A percentile compares a stretch with the other conserved stretches of the same genome.
phyloP scores from a whole-genome alignment of 1,284 basidiomycete genomes.

The Xanthoconium separans region DNA sequence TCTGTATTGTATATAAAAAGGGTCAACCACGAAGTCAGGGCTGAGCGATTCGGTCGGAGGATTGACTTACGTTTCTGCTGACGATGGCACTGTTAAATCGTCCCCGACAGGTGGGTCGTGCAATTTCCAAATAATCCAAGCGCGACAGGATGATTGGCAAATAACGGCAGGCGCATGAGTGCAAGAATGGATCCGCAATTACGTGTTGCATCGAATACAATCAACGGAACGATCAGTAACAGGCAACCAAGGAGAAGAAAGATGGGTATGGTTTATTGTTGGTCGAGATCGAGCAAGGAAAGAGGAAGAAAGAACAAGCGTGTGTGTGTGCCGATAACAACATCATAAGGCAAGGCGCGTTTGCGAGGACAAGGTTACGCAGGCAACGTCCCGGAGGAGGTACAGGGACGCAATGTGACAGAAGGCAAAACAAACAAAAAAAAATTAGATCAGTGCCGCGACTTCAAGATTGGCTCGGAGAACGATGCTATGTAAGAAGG shows the following conservation, averaged over 20 bases:
- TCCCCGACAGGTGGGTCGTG: neutral
- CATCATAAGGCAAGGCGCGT: constrained; percentile 14
- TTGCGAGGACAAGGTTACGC: constrained; percentile 15
- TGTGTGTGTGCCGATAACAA: constrained; percentile 18
- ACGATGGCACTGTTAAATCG: constrained; percentile 51
- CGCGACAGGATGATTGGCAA: constrained; percentile 3
- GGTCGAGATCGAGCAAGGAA: constrained; percentile 18
- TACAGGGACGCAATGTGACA: constrained; percentile 13
- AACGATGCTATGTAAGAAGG: constrained; percentile 47
- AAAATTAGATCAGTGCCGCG: constrained; percentile 53
- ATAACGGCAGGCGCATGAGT: constrained; percentile 10
- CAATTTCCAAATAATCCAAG: constrained; percentile 12
- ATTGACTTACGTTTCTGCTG: constrained; percentile 63
- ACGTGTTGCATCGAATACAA: constrained; percentile 26
- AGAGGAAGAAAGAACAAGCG: constrained; percentile 20
- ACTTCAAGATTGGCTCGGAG: constrained; percentile 56
- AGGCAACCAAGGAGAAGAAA: constrained; percentile 11
- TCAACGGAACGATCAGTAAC: constrained; percentile 23
- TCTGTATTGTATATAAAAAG: constrained; percentile 32
- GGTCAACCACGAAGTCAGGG: neutral
- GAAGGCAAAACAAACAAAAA: constrained; percentile 17
- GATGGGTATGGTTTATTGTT: constrained; percentile 16
- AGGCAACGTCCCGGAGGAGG: constrained; percentile 10
- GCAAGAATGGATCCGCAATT: constrained; percentile 23
- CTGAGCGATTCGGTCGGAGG: constrained; percentile 2